A percentile compares a stretch with the other conserved stretches of the same genome.
These are phyloP conservation scores for Pichia cephalocereana DNA, from an alignment of 805 yeast genomes.

Conservation along the genomic window DNA sequence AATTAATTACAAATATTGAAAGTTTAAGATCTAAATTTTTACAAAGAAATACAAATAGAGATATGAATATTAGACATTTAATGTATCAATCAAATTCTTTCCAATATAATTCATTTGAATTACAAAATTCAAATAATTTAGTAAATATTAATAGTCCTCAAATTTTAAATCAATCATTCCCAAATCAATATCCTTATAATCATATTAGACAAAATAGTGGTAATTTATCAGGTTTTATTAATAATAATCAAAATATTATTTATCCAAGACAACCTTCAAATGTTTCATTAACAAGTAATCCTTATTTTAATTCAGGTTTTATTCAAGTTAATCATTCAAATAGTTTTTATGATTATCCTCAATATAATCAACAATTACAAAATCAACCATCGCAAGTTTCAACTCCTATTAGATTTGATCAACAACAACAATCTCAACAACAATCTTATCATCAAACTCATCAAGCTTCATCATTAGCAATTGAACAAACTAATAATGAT, in stretches of 20 bases:
- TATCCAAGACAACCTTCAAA: conserved; percentile 13
- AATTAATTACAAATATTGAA: conserved; percentile 16
- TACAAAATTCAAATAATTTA: neutral
- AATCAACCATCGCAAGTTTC: neutral
- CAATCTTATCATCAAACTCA: too few species aligned
- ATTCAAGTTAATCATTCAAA: neutral
- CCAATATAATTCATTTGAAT: neutral
- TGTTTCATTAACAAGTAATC: conserved; percentile 12
- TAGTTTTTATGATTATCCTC: neutral
- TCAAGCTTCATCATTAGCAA: too few species aligned
- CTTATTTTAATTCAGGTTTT: conserved; percentile 7
- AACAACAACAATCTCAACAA: too few species aligned
- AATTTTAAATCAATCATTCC: neutral
- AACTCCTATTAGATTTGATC: neutral
- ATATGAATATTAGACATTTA: conserved; percentile 21
- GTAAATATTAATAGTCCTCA: neutral
- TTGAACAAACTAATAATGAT: too few species aligned
- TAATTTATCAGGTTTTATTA: neutral
- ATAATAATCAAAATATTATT: neutral
- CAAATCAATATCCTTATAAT: neutral
- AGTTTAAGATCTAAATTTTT: conserved; percentile 20
- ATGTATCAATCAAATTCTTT: conserved; percentile 8
- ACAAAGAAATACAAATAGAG: conserved; percentile 26
- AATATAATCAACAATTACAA: conserved; percentile 5
- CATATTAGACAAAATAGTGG: neutral